Conservation (phyloP, 2,329 filamentous ascomycete genomes). For the Exophiala bonariae region DNA sequence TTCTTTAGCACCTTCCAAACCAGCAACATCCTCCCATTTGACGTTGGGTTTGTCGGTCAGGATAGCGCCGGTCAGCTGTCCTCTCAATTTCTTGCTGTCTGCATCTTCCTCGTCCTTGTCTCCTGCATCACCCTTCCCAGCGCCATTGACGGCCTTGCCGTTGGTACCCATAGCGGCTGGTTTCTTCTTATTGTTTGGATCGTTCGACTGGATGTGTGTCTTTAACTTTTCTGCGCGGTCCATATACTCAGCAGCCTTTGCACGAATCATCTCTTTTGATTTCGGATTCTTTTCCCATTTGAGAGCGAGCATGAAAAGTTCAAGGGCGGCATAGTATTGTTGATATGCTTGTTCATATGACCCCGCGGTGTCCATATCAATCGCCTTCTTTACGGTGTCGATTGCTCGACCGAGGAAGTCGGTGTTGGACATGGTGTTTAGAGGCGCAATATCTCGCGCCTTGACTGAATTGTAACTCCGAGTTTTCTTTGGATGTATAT, state of each 20-base stretch:
- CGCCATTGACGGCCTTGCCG: constrained; percentile 51
- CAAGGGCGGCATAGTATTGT: constrained; percentile 90
- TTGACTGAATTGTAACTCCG: too few species aligned
- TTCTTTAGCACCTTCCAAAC: constrained; percentile 90
- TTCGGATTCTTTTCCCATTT: constrained; percentile 99
- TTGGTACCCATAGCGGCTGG: constrained; percentile 53
- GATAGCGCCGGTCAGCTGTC: constrained; percentile 86
- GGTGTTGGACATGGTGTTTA: constrained; percentile 84
- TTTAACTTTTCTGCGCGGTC: constrained; percentile 98
- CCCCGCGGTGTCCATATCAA: constrained; percentile 90
- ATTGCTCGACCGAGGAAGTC: constrained; percentile 97
- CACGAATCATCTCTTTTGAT: constrained; percentile 94
- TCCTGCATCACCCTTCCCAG: constrained; percentile 58
- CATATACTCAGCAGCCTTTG: constrained; percentile 96
- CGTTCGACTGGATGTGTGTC: constrained; percentile 75
- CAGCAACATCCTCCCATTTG: constrained; percentile 97
- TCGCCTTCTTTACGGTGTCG: constrained; percentile 94
- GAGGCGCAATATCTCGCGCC: too few species aligned
- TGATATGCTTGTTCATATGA: constrained; percentile 98
- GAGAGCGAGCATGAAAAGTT: constrained; percentile 96
- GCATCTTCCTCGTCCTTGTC: constrained; percentile 76
- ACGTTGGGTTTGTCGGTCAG: constrained; percentile 94
- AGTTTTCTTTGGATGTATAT: too few species aligned
- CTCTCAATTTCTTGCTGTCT: constrained; percentile 92
- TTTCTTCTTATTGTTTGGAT: constrained; percentile 56